Evolutionary conservation across 2,329 filamentous ascomycete species (phyloP), one percentile per base, ranked within the genome.

Genomic region (Thermothelomyces thermophilus): DNA sequence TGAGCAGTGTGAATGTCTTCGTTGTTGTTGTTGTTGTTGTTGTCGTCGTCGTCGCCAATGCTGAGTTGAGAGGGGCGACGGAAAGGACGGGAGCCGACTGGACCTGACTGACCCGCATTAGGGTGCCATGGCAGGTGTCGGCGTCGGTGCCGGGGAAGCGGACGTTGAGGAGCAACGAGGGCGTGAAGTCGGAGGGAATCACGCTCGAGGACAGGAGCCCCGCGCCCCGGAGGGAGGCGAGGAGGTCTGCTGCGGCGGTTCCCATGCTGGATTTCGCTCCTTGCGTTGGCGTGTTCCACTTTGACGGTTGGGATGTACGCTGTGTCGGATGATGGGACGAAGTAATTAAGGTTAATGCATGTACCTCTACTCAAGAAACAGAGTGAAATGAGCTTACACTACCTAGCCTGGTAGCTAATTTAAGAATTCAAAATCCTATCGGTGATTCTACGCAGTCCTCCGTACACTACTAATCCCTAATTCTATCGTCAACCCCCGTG

Each of bases 51-150:
- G 13, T 41, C 9, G 17, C 1, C 22, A 22, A 10, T 4, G 17
- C 1, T 16, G 22, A 10, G 24, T 24, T 7, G 26, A 1, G 13
- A 2, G 16, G 3, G 7, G 34, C 17, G 41, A 50, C 41, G n/a
- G 47, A 40, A 16, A 45, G 20, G n/a, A 17, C 19, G 24, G 47
- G 47, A 3, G 41, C 11, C 11, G 31, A 7, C n/a, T 41, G 17
- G n/a, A 50, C 47, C 30, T 50, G 14, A 19, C 40, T 40, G 6
- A 50, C 47, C 7, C 41, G 41, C 26, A 45, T 20, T 26, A 50
- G 47, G 19, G 47, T 35, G 41, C 47, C 47, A 35, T 45, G 40
- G 19, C 17, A 40, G 28, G 39, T 41, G 39, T 31, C 11, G 26
- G 24, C 8, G 16, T 26, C 30, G 34, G 28, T 34, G 41, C 24